Evolutionary conservation across 805 yeast genomes (phyloP).

Genomic region (Saccharomycopsis babjevae): DNA sequence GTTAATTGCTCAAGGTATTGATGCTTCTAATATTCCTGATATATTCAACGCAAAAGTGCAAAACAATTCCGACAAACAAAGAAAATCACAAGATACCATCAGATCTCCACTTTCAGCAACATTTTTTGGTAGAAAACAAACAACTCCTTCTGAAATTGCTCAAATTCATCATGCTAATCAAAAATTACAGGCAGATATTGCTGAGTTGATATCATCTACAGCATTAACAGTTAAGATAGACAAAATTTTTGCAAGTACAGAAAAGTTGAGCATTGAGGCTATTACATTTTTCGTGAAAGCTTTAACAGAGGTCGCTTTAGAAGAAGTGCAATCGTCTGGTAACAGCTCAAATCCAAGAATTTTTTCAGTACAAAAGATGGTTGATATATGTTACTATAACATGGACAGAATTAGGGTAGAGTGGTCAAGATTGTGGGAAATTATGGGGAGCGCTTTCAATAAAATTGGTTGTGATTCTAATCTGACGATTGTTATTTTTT

Average conservation of each 20-base stretch:
- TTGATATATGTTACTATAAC: conserved; percentile 94
- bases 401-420: conserved; percentile 94
- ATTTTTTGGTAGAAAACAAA: conserved; percentile 16
- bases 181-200: conserved; percentile 48
- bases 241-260: conserved; percentile 75
- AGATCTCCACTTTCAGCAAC: conserved; percentile 44
- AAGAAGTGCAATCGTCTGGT: conserved; percentile 85
- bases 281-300: conserved; percentile 84
- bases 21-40: conserved; percentile 78
- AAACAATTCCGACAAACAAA: conserved; percentile 41
- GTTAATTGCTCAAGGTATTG: conserved; percentile 77
- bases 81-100: conserved; percentile 44
- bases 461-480: conserved; percentile 75
- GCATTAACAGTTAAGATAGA: conserved; percentile 76
- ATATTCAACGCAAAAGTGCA: conserved; percentile 47
- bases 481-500: conserved; percentile 71
- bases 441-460: conserved; percentile 84
- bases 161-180: conserved; percentile 64
- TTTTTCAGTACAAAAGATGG: conserved; percentile 88
- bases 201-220: conserved; percentile 48
- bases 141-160: conserved; percentile 56
- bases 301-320: conserved; percentile 73
- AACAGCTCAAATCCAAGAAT: conserved; percentile 76
- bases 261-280: conserved; percentile 69
- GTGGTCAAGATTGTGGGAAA: conserved; percentile 93